These are phyloP conservation scores for Polytrichum formosum DNA, from an alignment of 225 moss, liverwort and hornwort species.

Conservation along the genomic window DNA sequence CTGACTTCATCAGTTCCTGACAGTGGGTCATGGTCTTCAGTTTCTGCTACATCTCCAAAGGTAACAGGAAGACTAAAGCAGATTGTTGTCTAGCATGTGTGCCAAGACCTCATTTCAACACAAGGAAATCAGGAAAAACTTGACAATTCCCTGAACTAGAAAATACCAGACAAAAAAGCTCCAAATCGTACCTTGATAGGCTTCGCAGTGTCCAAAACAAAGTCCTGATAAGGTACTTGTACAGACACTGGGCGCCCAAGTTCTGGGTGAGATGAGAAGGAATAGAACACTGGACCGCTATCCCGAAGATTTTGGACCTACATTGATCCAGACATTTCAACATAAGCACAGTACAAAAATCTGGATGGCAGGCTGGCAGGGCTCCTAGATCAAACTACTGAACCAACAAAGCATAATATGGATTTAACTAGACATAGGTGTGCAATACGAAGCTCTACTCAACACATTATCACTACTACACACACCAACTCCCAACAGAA, in stretches of 20 bases:
- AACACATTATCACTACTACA: background rate
- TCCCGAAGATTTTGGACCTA: constrained; percentile 39
- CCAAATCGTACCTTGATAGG: constrained; percentile 25
- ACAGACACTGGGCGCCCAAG: constrained; percentile 23
- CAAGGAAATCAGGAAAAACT: too few relatives aligned
- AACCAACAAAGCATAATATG: background rate
- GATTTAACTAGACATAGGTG: too few relatives aligned
- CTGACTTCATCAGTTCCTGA: too few relatives aligned
- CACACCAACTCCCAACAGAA: too few relatives aligned
- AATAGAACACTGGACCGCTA: constrained; percentile 34
- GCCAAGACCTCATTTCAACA: too few relatives aligned
- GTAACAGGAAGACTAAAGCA: too few relatives aligned
- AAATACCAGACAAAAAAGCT: background rate
- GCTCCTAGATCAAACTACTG: background rate
- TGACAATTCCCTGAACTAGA: too few relatives aligned
- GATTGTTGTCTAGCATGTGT: too few relatives aligned
- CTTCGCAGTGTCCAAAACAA: constrained; percentile 14
- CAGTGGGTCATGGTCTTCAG: too few relatives aligned
- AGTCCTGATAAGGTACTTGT: constrained; percentile 7
- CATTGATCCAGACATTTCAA: background rate
- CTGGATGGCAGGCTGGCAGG: background rate
- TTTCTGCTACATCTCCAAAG: too few relatives aligned
- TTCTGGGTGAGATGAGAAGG: constrained; percentile 26
- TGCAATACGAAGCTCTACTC: background rate
- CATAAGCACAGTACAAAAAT: background rate